Evolutionary conservation across 2,329 filamentous ascomycete species (phyloP), one percentile per base, ranked within the genome.

Genomic region (Periconia macrospinosa): DNA sequence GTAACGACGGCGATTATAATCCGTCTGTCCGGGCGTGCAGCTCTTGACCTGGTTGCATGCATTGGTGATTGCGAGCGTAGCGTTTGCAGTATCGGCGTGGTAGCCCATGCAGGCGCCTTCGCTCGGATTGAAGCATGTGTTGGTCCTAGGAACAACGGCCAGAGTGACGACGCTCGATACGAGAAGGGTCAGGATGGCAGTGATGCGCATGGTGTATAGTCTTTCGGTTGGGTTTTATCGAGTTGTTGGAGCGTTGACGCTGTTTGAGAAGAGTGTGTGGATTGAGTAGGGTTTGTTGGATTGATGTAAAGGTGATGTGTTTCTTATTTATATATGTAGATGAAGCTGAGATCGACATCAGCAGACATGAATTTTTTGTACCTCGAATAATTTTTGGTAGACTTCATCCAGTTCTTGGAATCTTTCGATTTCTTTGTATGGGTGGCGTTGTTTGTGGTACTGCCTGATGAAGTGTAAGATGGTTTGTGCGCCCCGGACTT

Each of bases 11-110:
- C 47, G 49, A 23, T 15, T 9, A 33, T n/a, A 37, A 44, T 19
- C 10, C 40, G 37, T 51, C 23, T 27, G 23, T 19, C 50, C 54
- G 7, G 47, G 45, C 40, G 54, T 53, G 47, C 54, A 53, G 10
- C 40, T 19, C 30, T 33, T 17, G 10, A 56, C 49, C 30, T 46
- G 30, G 8, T 18, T 20, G 41, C 54, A 53, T 2, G 54, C 54
- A 5, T 45, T 41, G 11, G 23, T 43, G 43, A 56, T 56, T n/a
- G 50, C 47, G 30, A 42, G 20, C 6, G 45, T 42, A 11, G 40
- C 45, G 15, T 45, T 45, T 17, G 18, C 33, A 2, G 20, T 18
- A 23, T 56, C 45, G 17, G 48, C 47, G 23, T 51, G 40, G 47
- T 47, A 42, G 18, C 45, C 43, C 15, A 47, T 40, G 44, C 54